phyloP scores from a whole-genome alignment of 148 eudicot species.

The Cornus florida region DNA sequence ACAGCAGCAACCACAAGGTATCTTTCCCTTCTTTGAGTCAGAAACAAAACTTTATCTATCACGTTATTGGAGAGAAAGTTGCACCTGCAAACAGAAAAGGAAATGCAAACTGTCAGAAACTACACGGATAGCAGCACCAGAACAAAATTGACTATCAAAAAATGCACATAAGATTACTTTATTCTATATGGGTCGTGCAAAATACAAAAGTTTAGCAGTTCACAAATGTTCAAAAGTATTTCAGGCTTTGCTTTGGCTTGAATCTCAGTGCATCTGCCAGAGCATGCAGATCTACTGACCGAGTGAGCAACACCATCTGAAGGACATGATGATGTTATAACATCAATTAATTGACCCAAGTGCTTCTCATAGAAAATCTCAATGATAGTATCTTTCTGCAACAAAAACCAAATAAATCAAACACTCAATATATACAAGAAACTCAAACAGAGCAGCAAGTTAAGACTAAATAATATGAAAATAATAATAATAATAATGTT shows the following conservation, averaged over 20 bases:
- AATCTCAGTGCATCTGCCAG: conserved; percentile 30
- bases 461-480: too few relatives aligned
- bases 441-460: background rate
- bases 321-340: conserved; percentile 69
- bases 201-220: conserved; percentile 86
- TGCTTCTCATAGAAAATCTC: conserved; percentile 94
- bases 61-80: conserved; percentile 72
- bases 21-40: conserved; percentile 79
- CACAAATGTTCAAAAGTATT: conserved; percentile 78
- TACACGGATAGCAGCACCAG: background rate
- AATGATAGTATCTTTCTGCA: conserved; percentile 82
- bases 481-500: too few relatives aligned
- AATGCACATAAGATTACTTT: conserved; percentile 50
- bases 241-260: conserved; percentile 63
- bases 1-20: conserved; percentile 88
- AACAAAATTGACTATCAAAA: background rate
- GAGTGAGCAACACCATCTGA: conserved; percentile 27
- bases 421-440: background rate
- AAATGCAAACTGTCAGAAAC: background rate
- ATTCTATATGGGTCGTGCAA: conserved; percentile 83
- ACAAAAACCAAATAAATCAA: conserved; percentile 1
- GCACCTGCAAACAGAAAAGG: conserved; percentile 55
- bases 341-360: conserved; percentile 79
- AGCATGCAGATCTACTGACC: conserved; percentile 30
- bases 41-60: conserved; percentile 72